Conservation (phyloP, 1,139 yeast species). For the Oligophagozyma castellii region DNA sequence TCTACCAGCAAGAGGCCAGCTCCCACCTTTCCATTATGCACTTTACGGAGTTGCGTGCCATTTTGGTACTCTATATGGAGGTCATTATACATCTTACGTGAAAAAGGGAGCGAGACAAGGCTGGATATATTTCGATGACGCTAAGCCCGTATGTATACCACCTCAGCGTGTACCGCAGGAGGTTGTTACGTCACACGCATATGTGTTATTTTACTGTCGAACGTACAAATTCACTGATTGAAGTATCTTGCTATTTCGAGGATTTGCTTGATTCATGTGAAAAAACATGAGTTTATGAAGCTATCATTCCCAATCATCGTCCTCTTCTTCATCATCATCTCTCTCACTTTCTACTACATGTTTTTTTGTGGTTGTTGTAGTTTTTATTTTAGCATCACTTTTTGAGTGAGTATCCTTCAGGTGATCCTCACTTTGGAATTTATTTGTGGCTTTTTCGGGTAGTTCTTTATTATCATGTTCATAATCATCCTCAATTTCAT, state of each 20-base stretch:
- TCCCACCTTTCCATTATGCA: conserved; percentile 62
- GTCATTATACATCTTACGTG: conserved; percentile 82
- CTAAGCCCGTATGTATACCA: conserved; percentile 16
- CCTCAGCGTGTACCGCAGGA: conserved; percentile 14
- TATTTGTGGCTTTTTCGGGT: no score
- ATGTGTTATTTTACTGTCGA: conserved; percentile 49
- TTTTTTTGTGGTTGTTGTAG: no score
- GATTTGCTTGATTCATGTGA: no score
- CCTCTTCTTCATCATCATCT: conserved; percentile 23
- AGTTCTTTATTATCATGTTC: no score
- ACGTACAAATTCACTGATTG: no score
- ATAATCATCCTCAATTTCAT: no score
- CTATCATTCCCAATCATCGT: conserved; percentile 46
- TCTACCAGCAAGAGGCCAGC: conserved; percentile 58
- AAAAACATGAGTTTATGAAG: no score
- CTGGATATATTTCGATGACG: conserved; percentile 22
- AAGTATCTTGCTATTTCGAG: conserved; percentile 1
- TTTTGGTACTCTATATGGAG: conserved; percentile 64
- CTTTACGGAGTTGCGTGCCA: conserved; percentile 80
- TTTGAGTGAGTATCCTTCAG: no score
- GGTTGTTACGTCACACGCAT: conserved; percentile 39
- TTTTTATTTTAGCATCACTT: no score
- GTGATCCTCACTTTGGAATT: no score
- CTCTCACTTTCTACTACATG: no score
- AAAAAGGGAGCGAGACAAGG: conserved; percentile 37